Percentiles rank a stretch among this genome's conserved stretches.
These are phyloP conservation scores for Pestalotiopsis sp. DNA, from an alignment of 2,329 filamentous ascomycete species.

Conservation along the genomic window DNA sequence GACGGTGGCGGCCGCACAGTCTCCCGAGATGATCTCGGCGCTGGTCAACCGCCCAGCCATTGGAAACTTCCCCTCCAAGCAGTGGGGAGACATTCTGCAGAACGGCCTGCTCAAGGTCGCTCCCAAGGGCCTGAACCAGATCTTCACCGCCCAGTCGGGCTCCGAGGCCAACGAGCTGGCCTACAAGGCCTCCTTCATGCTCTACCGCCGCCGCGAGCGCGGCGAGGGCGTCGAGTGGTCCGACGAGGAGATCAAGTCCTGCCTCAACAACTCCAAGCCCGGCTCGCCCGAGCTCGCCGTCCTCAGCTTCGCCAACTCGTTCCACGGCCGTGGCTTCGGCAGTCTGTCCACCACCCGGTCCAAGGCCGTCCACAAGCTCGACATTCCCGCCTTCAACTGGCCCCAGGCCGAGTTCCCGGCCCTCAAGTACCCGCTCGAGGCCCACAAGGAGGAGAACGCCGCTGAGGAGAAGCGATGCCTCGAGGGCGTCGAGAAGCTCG, in stretches of 20 bases:
- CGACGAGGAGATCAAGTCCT: conserved; percentile 69
- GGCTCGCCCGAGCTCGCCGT: conserved; percentile 82
- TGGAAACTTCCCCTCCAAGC: conserved; percentile 84
- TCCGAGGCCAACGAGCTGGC: conserved; percentile 93
- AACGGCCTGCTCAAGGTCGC: conserved; percentile 79
- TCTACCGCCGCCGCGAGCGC: conserved; percentile 77
- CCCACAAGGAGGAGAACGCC: conserved; percentile 77
- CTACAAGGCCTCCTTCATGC: conserved; percentile 96
- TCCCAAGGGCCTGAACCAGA: conserved; percentile 80
- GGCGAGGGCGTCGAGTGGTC: conserved; percentile 81
- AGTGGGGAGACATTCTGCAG: conserved; percentile 80
- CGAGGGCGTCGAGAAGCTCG: conserved; percentile 79
- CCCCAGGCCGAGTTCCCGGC: conserved; percentile 84
- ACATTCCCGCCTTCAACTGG: conserved; percentile 95
- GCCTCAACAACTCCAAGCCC: conserved; percentile 79
- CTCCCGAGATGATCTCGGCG: conserved; percentile 76
- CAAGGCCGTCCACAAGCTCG: conserved; percentile 93
- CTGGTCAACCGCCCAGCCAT: conserved; percentile 87
- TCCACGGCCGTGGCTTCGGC: conserved; percentile 90
- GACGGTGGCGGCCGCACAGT: conserved; percentile 69
- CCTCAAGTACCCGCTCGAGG: conserved; percentile 83
- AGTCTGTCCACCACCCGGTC: conserved; percentile 85
- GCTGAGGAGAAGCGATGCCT: conserved; percentile 79
- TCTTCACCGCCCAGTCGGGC: conserved; percentile 86
- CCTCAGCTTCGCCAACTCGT: conserved; percentile 82